A percentile compares a stretch with the other conserved stretches of the same genome.
Evolutionary conservation across 345 rosid species (phyloP).

Genomic region (Firmiana major): DNA sequence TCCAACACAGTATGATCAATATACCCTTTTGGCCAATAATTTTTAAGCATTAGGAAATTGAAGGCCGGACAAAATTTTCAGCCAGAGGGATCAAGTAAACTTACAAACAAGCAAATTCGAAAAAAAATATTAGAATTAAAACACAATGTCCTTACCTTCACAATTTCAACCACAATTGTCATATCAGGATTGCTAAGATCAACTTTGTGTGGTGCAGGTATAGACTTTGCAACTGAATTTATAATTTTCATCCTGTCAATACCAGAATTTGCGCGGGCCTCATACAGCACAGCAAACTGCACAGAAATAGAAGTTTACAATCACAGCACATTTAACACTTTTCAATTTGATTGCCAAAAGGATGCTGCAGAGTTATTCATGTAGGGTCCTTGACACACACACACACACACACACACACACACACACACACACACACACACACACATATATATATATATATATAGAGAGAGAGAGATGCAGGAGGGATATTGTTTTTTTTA

Average conservation of each 20-base stretch:
- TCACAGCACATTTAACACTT: neutral
- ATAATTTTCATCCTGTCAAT: slow-evolving; percentile 90
- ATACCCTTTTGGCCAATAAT: neutral
- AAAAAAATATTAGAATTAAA: neutral
- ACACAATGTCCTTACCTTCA: slow-evolving; percentile 46
- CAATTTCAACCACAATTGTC: slow-evolving; percentile 81
- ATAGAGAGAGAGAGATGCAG: neutral
- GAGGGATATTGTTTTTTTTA: neutral
- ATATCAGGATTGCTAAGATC: slow-evolving; percentile 86
- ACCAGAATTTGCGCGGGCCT: slow-evolving; percentile 86
- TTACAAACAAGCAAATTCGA: neutral
- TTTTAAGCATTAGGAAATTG: neutral
- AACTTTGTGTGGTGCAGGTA: slow-evolving; percentile 91
- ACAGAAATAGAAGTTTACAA: neutral
- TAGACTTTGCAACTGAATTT: slow-evolving; percentile 76
- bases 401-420: too few relatives aligned
- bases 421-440: too few relatives aligned
- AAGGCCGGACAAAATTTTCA: neutral
- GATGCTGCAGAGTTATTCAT: neutral
- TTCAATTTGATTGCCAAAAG: neutral
- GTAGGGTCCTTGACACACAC: neutral
- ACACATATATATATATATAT: too few relatives aligned
- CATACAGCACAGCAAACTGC: slow-evolving; percentile 95
- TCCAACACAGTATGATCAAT: neutral
- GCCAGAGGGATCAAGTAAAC: neutral